These are phyloP conservation scores for Flaveria linearis DNA, from an alignment of 129 eudicot genomes.

Conservation along the genomic window DNA sequence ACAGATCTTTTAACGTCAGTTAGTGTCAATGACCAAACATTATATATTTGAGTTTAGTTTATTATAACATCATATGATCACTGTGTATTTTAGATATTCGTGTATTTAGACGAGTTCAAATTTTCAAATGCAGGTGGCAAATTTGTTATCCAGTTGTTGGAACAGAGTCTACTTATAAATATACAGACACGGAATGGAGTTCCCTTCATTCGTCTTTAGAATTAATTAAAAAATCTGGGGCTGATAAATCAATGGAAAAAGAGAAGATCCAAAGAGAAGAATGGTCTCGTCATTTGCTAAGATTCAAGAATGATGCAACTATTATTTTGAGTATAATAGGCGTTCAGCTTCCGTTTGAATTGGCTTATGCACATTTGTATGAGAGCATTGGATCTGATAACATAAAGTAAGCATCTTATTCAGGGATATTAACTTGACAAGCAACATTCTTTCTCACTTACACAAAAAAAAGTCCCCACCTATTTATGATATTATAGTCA, in stretches of 20 bases:
- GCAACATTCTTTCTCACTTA: background rate
- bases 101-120: background rate
- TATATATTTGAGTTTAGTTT: no score
- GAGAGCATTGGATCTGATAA: constrained; percentile 65
- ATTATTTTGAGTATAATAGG: constrained; percentile 71
- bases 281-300: constrained; percentile 64
- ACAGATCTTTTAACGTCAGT: no score
- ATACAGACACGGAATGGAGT: no score
- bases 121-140: constrained; percentile 56
- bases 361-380: constrained; percentile 90
- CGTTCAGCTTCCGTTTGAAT: constrained; percentile 87
- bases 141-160: constrained; percentile 49
- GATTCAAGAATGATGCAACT: constrained; percentile 77
- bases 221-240: no score
- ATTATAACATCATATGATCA: background rate
- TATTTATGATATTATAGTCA: no score
- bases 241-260: constrained; percentile 40
- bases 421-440: background rate
- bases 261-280: constrained; percentile 74
- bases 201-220: no score
- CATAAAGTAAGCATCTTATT: constrained; percentile 52
- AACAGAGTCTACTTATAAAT: constrained; percentile 52
- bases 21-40: no score
- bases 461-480: no score
- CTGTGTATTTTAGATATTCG: background rate